Base-by-base conservation (phyloP, 148 eudicot genomes). In the Arbutus unedo region DNA sequence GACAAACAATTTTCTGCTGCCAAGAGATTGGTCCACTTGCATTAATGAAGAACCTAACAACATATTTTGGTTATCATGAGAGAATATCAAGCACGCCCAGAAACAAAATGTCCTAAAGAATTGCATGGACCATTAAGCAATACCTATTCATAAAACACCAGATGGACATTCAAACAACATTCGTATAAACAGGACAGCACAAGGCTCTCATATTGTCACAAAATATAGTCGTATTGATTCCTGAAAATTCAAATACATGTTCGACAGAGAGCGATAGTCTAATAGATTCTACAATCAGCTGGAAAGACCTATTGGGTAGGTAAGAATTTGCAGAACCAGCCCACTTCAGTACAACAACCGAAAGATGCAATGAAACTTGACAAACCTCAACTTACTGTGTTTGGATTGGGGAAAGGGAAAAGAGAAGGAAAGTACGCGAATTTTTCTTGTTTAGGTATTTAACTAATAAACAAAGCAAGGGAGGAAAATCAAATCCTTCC, bases 21-120 rank as follows among this genome's bases (percentile, higher is more conserved):
- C 79, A 82, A 82, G 79, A 76, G 82, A 75, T 82, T 79, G 88
- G 82, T 93, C 88, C 66, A 84, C 85, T 60, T 66, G 84, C 86
- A 85, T 81, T 84, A 88, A 76, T 77, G 89, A 88, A 48, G 80
- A 84, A 45, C 85, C 88, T 79, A 78, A 55, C 77, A 79, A 68
- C 72, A 83, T 48, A 71, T 18, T 66, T 23, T 10, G 25, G 55
- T 16, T 55, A 85, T 38, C 78, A 48, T 23, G 41, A 81, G 54
- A 82, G 55, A 76, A 38, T 51, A 77, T 48, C 9, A 57, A 47
- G 6, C 47, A 16, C 41, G 67, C 70, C 14, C 1, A 11, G 10
- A 77, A 83, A 3, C 66, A 77, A 82, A 67, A 68, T 14, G 66
- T 15, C 45, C 53, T 1, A 54, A 45, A 67, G 14, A 74, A 81